These are phyloP conservation scores for Babesia sp. DNA, from an alignment of 169 alveolate genomes.

Conservation along the genomic window DNA sequence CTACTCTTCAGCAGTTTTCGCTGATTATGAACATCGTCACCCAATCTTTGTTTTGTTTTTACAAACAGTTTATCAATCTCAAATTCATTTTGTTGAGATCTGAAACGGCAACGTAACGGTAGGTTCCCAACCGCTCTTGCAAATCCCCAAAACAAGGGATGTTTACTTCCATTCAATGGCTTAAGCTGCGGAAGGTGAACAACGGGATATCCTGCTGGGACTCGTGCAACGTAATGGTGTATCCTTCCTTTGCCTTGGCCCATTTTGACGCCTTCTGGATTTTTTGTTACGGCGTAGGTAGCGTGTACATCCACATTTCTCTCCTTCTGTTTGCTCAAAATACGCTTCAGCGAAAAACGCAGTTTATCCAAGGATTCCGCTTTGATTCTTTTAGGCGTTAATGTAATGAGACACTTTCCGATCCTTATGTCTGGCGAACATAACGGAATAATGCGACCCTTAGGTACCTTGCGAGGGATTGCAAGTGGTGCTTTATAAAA, in stretches of 20 bases:
- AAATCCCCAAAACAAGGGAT: conserved; percentile 51
- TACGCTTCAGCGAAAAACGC: conserved; percentile 71
- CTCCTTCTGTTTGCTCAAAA: conserved; percentile 70
- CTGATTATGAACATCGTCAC: neutral
- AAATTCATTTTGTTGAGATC: conserved; percentile 60
- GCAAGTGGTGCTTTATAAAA: conserved; percentile 74
- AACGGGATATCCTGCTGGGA: conserved; percentile 74
- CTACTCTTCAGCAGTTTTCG: conserved; percentile 21
- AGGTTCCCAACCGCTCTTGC: conserved; percentile 45
- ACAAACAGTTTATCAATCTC: conserved; percentile 14
- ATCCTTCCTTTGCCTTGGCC: conserved; percentile 80
- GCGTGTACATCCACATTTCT: conserved; percentile 74
- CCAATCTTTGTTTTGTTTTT: neutral
- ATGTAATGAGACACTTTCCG: conserved; percentile 73
- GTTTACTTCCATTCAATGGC: conserved; percentile 41
- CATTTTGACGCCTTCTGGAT: conserved; percentile 83
- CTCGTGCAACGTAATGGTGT: conserved; percentile 79
- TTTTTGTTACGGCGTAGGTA: conserved; percentile 78
- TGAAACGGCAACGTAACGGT: conserved; percentile 52
- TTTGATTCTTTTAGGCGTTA: conserved; percentile 77
- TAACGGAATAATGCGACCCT: conserved; percentile 75
- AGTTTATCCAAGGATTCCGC: conserved; percentile 73
- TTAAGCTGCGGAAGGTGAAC: conserved; percentile 60
- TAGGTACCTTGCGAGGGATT: conserved; percentile 75
- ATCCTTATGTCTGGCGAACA: conserved; percentile 69